Percentiles rank a stretch among this genome's conserved stretches.
These are phyloP conservation scores for Stephania yunnanensis DNA, from an alignment of 164 flowering plant species.

Conservation along the genomic window DNA sequence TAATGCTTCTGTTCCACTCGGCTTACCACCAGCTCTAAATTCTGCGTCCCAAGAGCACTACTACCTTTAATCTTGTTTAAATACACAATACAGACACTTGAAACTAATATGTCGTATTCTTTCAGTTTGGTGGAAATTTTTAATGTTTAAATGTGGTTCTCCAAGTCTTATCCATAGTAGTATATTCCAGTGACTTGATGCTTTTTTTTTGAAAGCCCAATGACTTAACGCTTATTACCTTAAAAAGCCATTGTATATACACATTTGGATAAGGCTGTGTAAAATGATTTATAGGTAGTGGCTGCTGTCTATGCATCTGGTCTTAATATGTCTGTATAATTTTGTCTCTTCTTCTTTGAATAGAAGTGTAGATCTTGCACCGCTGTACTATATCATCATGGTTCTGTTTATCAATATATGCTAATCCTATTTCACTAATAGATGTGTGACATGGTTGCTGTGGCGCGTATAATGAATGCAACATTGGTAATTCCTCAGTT, in stretches of 20 bases:
- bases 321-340: neutral
- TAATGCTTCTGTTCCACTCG: neutral
- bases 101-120: too few relatives aligned
- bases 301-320: neutral
- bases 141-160: neutral
- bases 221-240: neutral
- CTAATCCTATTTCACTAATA: conserved; percentile 17
- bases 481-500: conserved; percentile 93
- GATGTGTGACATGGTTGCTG: conserved; percentile 98
- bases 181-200: neutral
- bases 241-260: too few relatives aligned
- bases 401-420: neutral
- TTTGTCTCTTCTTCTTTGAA: neutral
- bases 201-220: neutral
- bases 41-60: neutral
- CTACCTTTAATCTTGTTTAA: neutral
- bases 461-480: conserved; percentile 91
- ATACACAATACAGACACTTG: neutral
- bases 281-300: neutral
- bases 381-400: neutral
- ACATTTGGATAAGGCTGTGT: neutral
- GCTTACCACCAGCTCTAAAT: neutral
- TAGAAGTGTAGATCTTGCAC: neutral
- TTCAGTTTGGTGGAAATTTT: too few relatives aligned
- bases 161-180: neutral